Evolutionary conservation across 371 early-diverging fungal genomes (phyloP).

Genomic region (Mortierella polycephala): DNA sequence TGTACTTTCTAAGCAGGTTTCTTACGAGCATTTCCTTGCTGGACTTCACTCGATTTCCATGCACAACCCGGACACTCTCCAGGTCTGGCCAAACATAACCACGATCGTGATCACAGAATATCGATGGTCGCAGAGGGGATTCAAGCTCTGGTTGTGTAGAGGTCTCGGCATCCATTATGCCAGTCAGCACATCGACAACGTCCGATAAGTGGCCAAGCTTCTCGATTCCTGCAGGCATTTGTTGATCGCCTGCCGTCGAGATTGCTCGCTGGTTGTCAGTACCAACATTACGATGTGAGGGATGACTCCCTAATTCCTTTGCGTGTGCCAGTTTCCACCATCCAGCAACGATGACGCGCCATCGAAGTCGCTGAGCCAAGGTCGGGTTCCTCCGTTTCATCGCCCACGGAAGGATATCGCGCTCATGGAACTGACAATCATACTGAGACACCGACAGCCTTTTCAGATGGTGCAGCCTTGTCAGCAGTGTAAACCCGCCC

Average conservation of each 20-base stretch:
- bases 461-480: constrained; percentile 14
- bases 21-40: constrained; percentile 3
- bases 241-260: background rate
- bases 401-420: constrained; percentile 35
- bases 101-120: background rate
- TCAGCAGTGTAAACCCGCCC: constrained; percentile 30
- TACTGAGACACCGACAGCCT: constrained; percentile 14
- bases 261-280: background rate
- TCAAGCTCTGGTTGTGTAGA: background rate
- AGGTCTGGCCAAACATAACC: constrained; percentile 26
- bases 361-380: constrained; percentile 6
- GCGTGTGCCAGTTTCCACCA: constrained; percentile 17
- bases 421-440: constrained; percentile 16
- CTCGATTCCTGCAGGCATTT: background rate
- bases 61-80: constrained; percentile 20
- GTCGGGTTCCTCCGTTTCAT: constrained; percentile 11
- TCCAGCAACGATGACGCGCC: constrained; percentile 14
- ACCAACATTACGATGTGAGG: background rate
- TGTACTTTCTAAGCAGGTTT: constrained; percentile 12
- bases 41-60: constrained; percentile 2
- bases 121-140: background rate
- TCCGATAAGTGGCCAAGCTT: constrained; percentile 16
- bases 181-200: constrained; percentile 20
- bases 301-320: constrained; percentile 4
- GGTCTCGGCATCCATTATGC: background rate